A percentile compares a stretch with the other conserved stretches of the same genome.
Conservation (phyloP, 2,329 filamentous ascomycete genomes). For the Apiospora pterosperma region DNA sequence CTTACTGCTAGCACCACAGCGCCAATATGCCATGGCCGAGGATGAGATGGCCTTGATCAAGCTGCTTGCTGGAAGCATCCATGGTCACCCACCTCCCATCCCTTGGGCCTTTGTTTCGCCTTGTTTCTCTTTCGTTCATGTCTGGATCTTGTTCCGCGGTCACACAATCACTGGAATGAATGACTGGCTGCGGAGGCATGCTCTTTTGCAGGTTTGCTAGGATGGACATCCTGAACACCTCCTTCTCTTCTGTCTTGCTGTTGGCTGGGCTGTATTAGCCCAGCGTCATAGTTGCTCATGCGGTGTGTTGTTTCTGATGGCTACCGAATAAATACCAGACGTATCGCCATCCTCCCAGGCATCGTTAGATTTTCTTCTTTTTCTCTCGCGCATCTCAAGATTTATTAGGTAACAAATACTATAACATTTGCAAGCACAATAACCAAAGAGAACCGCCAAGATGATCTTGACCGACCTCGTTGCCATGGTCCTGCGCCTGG, state of each 20-base stretch:
- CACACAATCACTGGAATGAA: not conserved
- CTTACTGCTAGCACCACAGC: not conserved
- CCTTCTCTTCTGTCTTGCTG: not conserved
- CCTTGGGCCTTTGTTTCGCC: not conserved
- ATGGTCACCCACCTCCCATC: not conserved
- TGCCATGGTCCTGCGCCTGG: slow-evolving; percentile 55
- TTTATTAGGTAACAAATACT: not conserved
- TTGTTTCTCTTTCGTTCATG: not conserved
- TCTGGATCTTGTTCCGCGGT: not conserved
- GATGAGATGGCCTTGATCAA: not conserved
- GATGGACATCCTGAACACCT: not conserved
- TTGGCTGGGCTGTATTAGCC: not conserved
- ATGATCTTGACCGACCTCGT: slow-evolving; percentile 54
- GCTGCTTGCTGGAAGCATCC: not conserved
- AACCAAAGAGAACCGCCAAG: slow-evolving; percentile 13
- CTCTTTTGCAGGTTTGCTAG: not conserved
- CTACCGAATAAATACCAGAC: not conserved
- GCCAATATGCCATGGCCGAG: not conserved
- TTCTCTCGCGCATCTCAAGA: not conserved
- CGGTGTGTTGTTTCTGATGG: not conserved
- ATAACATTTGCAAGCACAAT: not conserved
- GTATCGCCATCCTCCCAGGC: not conserved
- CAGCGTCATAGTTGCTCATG: not conserved
- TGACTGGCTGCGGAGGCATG: not conserved
- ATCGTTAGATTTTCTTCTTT: not conserved